Evolutionary conservation across 371 early-diverging fungal genomes (phyloP).

Genomic region (Mucor racemosus): DNA sequence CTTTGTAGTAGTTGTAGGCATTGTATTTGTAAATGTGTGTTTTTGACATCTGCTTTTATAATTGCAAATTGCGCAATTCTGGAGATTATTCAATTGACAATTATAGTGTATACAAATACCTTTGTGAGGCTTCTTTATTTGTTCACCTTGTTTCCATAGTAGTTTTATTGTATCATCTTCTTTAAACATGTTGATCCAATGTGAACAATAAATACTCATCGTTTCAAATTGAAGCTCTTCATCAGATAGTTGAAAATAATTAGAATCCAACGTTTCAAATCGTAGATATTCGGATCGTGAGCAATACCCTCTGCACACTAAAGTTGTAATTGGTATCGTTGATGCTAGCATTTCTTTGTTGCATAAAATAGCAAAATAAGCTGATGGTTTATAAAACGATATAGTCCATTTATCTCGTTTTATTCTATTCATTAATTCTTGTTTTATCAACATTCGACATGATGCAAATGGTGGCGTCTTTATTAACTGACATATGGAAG

Average conservation of each 20-base stretch:
- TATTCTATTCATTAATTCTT: conserved; percentile 9
- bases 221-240: conserved; percentile 4
- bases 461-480: background rate
- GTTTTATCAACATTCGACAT: conserved; percentile 1
- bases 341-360: conserved; percentile 8
- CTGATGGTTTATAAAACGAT: conserved; percentile 6
- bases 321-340: background rate
- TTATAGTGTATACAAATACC: conserved; percentile 1
- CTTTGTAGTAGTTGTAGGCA: conserved; percentile 2
- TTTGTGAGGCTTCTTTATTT: conserved; percentile 2
- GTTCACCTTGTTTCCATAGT: conserved; percentile 17
- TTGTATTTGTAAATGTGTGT: background rate
- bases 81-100: background rate
- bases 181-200: conserved; percentile 10
- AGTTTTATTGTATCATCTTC: conserved; percentile 13
- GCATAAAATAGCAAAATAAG: conserved; percentile 20
- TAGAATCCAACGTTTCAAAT: conserved; percentile 6
- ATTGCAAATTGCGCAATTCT: background rate
- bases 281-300: conserved; percentile 14
- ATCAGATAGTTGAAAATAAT: background rate
- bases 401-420: conserved; percentile 15
- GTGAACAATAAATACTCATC: conserved; percentile 12
- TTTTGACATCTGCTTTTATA: background rate
- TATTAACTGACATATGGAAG: conserved; percentile 3
- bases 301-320: conserved; percentile 19